Conservation (phyloP, 2,329 filamentous ascomycete genomes). For the Beauveria brongniartii region DNA sequence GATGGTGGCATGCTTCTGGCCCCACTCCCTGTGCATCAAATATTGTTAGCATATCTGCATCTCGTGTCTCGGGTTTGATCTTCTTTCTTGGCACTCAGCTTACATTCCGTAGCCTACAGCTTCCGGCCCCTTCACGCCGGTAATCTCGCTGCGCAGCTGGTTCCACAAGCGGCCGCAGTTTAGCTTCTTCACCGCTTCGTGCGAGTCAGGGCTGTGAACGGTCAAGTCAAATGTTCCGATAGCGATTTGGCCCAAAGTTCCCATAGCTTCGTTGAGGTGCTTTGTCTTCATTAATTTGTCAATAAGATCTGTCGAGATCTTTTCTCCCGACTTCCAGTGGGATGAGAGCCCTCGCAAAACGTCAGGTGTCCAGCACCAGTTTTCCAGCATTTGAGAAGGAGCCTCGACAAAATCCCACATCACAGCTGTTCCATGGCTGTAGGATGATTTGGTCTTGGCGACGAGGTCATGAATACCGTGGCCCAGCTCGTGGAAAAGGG, state of each 20-base stretch:
- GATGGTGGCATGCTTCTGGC: constrained; percentile 71
- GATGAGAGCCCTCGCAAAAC: constrained; percentile 60
- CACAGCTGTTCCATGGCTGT: constrained; percentile 60
- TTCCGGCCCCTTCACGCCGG: constrained; percentile 67
- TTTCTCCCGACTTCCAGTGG: constrained; percentile 63
- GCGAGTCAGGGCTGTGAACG: constrained; percentile 62
- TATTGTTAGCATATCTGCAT: constrained; percentile 20
- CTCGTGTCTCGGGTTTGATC: not conserved
- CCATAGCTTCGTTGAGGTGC: constrained; percentile 72
- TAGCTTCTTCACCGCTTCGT: constrained; percentile 58
- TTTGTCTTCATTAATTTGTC: constrained; percentile 67
- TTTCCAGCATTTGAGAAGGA: constrained; percentile 66
- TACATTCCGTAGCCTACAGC: constrained; percentile 49
- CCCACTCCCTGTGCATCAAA: constrained; percentile 48
- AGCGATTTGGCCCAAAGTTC: constrained; percentile 70
- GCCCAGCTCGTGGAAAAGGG: constrained; percentile 70
- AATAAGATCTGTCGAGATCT: constrained; percentile 68
- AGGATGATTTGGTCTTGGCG: constrained; percentile 53
- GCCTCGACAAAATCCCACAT: constrained; percentile 65
- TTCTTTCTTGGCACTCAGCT: constrained; percentile 18
- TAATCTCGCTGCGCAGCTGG: constrained; percentile 61
- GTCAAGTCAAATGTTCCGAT: constrained; percentile 82
- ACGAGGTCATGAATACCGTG: constrained; percentile 64
- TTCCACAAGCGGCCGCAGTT: constrained; percentile 65
- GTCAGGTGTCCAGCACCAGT: constrained; percentile 65